Percentiles rank a stretch among this genome's conserved stretches.
These are phyloP conservation scores for Ceratopteris richardii DNA, from an alignment of 75 land plant species.

Conservation along the genomic window DNA sequence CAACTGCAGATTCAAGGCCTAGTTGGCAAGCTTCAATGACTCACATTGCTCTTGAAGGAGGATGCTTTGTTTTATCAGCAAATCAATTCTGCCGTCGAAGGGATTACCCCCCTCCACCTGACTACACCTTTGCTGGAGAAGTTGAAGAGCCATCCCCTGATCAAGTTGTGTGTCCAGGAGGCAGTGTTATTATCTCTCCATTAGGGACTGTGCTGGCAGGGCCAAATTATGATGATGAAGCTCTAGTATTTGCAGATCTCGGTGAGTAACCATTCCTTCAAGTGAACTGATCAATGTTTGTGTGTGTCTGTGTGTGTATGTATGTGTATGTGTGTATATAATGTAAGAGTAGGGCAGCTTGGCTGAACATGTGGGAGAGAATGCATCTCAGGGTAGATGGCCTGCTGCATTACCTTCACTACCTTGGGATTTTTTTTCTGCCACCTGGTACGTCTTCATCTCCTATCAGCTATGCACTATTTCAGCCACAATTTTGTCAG, in stretches of 20 bases:
- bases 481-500: too few relatives aligned
- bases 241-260: constrained; percentile 74
- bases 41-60: constrained; percentile 91
- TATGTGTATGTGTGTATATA: neutral
- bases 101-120: constrained; percentile 96
- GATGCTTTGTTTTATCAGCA: constrained; percentile 92
- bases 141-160: constrained; percentile 68
- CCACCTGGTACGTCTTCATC: too few relatives aligned
- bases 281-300: neutral
- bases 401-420: too few relatives aligned
- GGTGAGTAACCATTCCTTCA: constrained; percentile 44
- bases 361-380: too few relatives aligned
- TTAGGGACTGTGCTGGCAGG: constrained; percentile 78
- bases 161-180: constrained; percentile 80
- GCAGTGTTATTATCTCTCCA: constrained; percentile 94
- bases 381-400: too few relatives aligned
- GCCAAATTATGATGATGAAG: constrained; percentile 92
- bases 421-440: too few relatives aligned
- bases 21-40: constrained; percentile 91
- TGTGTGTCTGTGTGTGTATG: neutral
- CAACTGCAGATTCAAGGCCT: constrained; percentile 80
- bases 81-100: constrained; percentile 91
- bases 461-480: too few relatives aligned
- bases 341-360: neutral
- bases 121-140: constrained; percentile 52